A percentile compares a stretch with the other conserved stretches of the same genome.
These are phyloP conservation scores for Aspergillus conjunctus DNA, from an alignment of 495 filamentous ascomycete species.

Conservation along the genomic window DNA sequence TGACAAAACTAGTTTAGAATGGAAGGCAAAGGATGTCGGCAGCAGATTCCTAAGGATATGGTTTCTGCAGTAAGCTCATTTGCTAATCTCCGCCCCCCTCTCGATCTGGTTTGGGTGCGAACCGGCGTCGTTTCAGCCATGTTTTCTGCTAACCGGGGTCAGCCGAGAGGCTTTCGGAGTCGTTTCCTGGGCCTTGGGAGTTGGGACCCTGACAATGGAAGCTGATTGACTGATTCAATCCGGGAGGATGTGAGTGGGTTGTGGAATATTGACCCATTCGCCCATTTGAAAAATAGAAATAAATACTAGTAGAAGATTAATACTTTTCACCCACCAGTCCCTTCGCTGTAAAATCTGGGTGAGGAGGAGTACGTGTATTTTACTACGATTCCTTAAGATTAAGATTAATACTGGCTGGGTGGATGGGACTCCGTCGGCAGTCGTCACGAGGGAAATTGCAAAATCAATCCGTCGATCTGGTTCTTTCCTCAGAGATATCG, in stretches of 20 bases:
- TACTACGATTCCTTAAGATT: too few relatives aligned
- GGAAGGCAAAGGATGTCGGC: slow-evolving; percentile 27
- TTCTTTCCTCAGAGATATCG: slow-evolving; percentile 14
- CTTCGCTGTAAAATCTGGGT: not conserved
- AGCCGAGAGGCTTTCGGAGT: slow-evolving; percentile 32
- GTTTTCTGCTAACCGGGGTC: slow-evolving; percentile 28
- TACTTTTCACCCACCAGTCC: not conserved
- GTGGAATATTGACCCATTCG: slow-evolving; percentile 2
- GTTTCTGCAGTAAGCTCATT: slow-evolving; percentile 24
- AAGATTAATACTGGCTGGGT: not conserved
- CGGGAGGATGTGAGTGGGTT: slow-evolving; percentile 8
- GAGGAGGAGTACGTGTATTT: not conserved
- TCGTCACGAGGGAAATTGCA: slow-evolving; percentile 16
- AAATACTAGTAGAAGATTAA: not conserved
- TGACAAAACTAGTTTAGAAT: not conserved
- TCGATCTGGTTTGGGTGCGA: slow-evolving; percentile 33
- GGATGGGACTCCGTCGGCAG: not conserved
- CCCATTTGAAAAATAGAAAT: not conserved
- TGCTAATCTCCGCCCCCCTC: slow-evolving; percentile 26
- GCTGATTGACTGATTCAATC: slow-evolving; percentile 17
- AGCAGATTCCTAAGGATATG: slow-evolving; percentile 40
- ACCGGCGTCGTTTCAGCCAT: slow-evolving; percentile 29
- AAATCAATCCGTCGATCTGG: slow-evolving; percentile 31
- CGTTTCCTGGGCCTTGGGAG: slow-evolving; percentile 26
- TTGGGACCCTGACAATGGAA: slow-evolving; percentile 30